phyloP scores from a whole-genome alignment of 2,329 filamentous ascomycete species.

The Ophiostoma ulmi region DNA sequence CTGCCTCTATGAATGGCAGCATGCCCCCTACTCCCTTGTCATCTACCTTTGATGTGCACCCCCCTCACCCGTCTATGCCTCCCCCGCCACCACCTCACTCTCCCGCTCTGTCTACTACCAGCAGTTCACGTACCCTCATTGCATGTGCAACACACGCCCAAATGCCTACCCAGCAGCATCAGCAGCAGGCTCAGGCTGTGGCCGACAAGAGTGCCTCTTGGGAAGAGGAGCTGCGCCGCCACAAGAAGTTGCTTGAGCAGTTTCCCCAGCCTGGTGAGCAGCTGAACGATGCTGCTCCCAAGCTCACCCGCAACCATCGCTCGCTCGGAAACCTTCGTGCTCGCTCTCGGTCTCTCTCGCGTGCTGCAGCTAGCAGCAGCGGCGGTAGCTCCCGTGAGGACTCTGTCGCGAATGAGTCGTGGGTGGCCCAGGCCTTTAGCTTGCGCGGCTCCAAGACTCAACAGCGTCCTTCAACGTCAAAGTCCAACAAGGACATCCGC shows the following conservation, averaged over 20 bases:
- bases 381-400: conserved; percentile 7
- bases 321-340: conserved; percentile 27
- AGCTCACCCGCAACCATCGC: conserved; percentile 21
- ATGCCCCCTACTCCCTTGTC: conserved; percentile 3
- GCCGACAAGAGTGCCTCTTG: conserved; percentile 5
- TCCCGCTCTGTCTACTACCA: neutral
- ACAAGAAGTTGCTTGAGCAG: conserved; percentile 24
- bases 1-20: neutral
- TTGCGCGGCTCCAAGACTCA: conserved; percentile 6
- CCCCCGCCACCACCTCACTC: neutral
- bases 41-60: neutral
- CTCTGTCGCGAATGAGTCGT: neutral
- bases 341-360: conserved; percentile 21
- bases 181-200: neutral
- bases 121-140: neutral
- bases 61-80: conserved; percentile 7
- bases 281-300: conserved; percentile 17
- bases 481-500: conserved; percentile 19
- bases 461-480: conserved; percentile 18
- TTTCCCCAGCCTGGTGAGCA: conserved; percentile 17
- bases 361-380: conserved; percentile 10
- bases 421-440: conserved; percentile 4
- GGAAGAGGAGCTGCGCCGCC: conserved; percentile 23
- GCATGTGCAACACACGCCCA: neutral
- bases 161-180: neutral